Evolutionary conservation across 164 flowering plant species (phyloP).

Genomic region (Stephania yunnanensis): DNA sequence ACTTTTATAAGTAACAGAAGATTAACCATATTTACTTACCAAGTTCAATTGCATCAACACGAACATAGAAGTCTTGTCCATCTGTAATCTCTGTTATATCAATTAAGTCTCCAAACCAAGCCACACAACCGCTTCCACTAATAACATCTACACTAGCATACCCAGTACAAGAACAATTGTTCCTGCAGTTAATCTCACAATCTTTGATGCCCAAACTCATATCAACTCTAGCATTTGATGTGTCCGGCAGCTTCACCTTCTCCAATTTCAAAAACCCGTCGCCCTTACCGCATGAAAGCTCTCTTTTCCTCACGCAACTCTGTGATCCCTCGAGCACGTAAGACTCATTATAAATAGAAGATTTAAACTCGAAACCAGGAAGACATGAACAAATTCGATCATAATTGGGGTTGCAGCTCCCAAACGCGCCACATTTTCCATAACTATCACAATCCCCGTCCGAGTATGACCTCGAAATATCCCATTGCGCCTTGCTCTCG

Average conservation of each 20-base stretch:
- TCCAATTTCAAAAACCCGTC: slow-evolving; percentile 10
- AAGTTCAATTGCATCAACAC: not conserved
- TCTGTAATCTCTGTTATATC: slow-evolving; percentile 1
- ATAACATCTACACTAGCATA: slow-evolving; percentile 3
- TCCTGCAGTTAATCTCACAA: not conserved
- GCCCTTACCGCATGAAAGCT: slow-evolving; percentile 4
- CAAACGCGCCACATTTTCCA: slow-evolving; percentile 3
- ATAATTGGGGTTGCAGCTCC: not conserved
- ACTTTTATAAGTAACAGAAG: not conserved
- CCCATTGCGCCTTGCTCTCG: not conserved
- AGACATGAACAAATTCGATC: slow-evolving; percentile 12
- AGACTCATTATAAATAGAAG: not conserved
- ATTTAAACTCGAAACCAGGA: slow-evolving; percentile 11
- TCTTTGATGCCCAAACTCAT: not conserved
- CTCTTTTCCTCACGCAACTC: slow-evolving; percentile 12
- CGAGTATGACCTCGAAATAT: not conserved
- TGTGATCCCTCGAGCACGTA: slow-evolving; percentile 5
- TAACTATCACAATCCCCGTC: not conserved
- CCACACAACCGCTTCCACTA: not conserved
- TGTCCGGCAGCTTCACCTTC: slow-evolving; percentile 12
- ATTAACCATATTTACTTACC: not conserved
- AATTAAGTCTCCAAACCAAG: slow-evolving; percentile 5
- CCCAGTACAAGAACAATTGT: slow-evolving; percentile 6
- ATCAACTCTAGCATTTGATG: not conserved
- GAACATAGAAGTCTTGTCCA: slow-evolving; percentile 6